Evolutionary conservation across 225 moss, liverwort and hornwort species (phyloP), one percentile per base, ranked within the genome.

Genomic region (Anthoceros angustus): DNA sequence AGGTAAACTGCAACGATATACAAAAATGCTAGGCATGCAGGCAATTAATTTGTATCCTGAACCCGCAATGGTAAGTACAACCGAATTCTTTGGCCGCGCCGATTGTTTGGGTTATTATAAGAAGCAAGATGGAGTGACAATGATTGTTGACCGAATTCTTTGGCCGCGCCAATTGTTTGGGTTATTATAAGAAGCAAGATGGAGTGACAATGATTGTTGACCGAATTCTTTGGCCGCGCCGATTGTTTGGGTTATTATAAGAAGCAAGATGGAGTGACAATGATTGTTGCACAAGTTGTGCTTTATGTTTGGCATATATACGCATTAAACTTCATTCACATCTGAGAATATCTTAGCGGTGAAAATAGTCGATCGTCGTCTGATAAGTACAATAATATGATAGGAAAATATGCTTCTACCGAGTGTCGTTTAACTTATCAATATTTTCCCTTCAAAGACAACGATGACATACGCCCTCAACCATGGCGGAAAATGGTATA

Each of bases 231-330:
- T n/a, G n/a, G n/a, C n/a, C n/a, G n/a, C n/a, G 49, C 49, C 14
- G 49, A 50, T 50, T 50, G 49, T 16, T 50, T 50, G 14, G 49
- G 49, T 16, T 50, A 50, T 16, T 50, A 50, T 16, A 50, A 8
- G 14, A 50, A 50, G 14, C 8, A 7, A 16, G 49, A 16, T 50
- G 14, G 14, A 50, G 7, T 50, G 49, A 16, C 8, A 8, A 50
- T 50, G 14, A 50, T 50, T 50, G 49, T 16, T 50, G 49, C 49
- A 50, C 43, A 43, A 43, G 14, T 16, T 50, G 49, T 50, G 49
- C 49, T 50, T 50, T 50, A 16, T 50, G 49, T 50, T 50, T 50
- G 49, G 49, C 49, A 50, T 50, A 50, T 50, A 50, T 50, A n/a
- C 49, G 49, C 49, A 50, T 50, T 50, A 8, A 50, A 50, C 49